A percentile compares a stretch with the other conserved stretches of the same genome.
Evolutionary conservation across 257 asterid genomes (phyloP).

Genomic region (Ilex asprella): DNA sequence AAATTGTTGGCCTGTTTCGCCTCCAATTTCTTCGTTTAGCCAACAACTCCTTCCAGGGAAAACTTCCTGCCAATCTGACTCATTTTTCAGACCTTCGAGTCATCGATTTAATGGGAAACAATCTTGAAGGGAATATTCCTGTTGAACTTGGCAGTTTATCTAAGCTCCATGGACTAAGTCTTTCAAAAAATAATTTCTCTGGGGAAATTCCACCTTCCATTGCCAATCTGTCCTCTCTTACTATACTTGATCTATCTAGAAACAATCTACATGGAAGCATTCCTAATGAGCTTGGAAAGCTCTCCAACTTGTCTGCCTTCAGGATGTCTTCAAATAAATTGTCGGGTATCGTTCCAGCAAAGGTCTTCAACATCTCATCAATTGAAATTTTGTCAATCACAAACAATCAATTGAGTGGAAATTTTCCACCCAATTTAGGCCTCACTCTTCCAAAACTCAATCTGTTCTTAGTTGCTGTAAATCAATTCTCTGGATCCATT

Average conservation of each 20-base stretch:
- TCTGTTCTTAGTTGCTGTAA: neutral
- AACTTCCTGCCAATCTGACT: neutral
- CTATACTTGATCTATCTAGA: neutral
- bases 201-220: neutral
- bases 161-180: neutral
- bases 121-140: neutral
- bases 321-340: neutral
- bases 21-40: neutral
- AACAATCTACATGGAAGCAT: neutral
- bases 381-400: neutral
- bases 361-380: neutral
- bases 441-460: neutral
- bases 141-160: neutral
- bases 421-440: neutral
- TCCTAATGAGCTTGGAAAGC: neutral
- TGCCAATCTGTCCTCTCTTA: neutral
- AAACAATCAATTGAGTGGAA: neutral
- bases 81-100: neutral
- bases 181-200: neutral
- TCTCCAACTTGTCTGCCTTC: neutral
- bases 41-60: conserved; percentile 1
- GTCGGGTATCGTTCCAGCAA: neutral
- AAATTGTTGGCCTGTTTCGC: neutral
- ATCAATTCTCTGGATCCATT: neutral
- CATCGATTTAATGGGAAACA: neutral